phyloP scores from a whole-genome alignment of 495 filamentous ascomycete genomes.

The Ramalina peruviana region DNA sequence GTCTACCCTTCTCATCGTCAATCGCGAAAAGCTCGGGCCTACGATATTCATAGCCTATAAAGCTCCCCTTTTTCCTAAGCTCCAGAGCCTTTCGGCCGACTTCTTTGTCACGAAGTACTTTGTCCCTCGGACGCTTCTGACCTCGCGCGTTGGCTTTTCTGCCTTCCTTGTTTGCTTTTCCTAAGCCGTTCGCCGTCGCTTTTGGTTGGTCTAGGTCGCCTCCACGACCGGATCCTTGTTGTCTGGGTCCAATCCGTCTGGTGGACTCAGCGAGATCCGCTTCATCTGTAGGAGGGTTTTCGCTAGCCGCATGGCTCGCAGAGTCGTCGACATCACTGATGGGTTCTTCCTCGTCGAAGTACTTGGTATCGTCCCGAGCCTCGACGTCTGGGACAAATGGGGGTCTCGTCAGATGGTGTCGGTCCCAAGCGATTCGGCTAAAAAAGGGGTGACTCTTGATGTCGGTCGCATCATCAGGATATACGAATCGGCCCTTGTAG shows the following conservation, averaged over 20 bases:
- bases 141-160: slow-evolving; percentile 29
- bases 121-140: slow-evolving; percentile 62
- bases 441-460: slow-evolving; percentile 72
- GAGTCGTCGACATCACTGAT: slow-evolving; percentile 36
- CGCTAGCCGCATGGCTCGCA: neutral
- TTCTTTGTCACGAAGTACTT: slow-evolving; percentile 56
- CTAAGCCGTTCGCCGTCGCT: neutral
- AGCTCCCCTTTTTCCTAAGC: slow-evolving; percentile 64
- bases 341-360: slow-evolving; percentile 72
- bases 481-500: slow-evolving; percentile 48
- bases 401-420: slow-evolving; percentile 49
- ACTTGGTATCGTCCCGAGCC: slow-evolving; percentile 67
- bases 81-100: slow-evolving; percentile 53
- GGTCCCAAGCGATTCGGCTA: slow-evolving; percentile 50
- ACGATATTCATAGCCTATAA: slow-evolving; percentile 82
- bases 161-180: neutral
- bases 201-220: neutral
- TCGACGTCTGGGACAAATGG: slow-evolving; percentile 65
- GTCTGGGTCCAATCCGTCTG: no score
- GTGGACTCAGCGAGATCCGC: no score
- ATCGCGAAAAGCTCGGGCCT: slow-evolving; percentile 31
- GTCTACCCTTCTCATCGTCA: slow-evolving; percentile 11
- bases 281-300: neutral
- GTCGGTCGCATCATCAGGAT: slow-evolving; percentile 60
- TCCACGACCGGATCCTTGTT: no score